Percentiles rank a stretch among this genome's conserved stretches.
These are phyloP conservation scores for Kwoniella dendrophila DNA, from an alignment of 768 basidiomycete species.

Conservation along the genomic window DNA sequence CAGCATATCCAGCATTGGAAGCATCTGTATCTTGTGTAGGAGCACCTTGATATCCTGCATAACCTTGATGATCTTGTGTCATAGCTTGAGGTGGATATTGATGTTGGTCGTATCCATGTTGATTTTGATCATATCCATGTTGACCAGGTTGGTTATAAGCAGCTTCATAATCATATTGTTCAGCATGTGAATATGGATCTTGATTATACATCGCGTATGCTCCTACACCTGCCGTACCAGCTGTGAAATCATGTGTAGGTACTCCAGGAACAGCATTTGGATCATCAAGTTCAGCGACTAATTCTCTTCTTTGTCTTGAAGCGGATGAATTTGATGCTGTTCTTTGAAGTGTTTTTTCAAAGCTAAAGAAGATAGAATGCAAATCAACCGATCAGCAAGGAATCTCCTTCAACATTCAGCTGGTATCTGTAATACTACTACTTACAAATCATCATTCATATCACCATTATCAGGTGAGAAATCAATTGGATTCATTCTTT, in stretches of 20 bases:
- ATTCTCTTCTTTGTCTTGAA: constrained; percentile 44
- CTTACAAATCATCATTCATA: constrained; percentile 43
- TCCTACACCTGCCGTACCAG: constrained; percentile 28
- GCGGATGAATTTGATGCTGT: constrained; percentile 42
- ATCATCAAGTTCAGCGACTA: constrained; percentile 48
- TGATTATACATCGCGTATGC: constrained; percentile 36
- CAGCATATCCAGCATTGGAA: constrained; percentile 46
- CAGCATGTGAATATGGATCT: constrained; percentile 40
- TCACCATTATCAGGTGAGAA: constrained; percentile 47
- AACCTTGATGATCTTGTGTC: constrained; percentile 25
- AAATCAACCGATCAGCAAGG: not conserved
- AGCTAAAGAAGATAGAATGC: constrained; percentile 20
- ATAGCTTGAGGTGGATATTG: constrained; percentile 28
- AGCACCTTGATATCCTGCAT: constrained; percentile 21
- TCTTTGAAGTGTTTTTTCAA: constrained; percentile 51
- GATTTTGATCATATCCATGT: constrained; percentile 8
- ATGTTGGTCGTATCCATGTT: constrained; percentile 23
- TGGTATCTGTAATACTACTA: not conserved
- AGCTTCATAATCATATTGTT: constrained; percentile 43
- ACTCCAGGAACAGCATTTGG: constrained; percentile 40
- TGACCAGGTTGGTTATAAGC: constrained; percentile 25
- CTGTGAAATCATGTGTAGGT: constrained; percentile 54
- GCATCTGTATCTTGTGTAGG: constrained; percentile 45
- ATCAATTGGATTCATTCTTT: constrained; percentile 50
- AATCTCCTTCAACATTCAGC: not conserved